Conservation (phyloP, 2,329 filamentous ascomycete species). For the Geosmithia putterillii region DNA sequence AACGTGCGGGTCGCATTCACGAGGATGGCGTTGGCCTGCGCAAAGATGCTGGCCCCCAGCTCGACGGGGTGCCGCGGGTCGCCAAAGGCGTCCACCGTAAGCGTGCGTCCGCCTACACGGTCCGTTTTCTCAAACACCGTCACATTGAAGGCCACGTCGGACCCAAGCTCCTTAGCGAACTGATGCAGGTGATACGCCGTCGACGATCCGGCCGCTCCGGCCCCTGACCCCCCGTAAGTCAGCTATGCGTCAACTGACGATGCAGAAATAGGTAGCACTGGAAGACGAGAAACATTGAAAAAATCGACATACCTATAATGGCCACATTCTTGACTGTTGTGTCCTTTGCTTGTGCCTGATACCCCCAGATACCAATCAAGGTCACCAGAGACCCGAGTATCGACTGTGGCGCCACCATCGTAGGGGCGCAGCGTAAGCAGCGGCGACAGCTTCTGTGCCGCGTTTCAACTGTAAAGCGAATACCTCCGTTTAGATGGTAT, state of each 20-base stretch:
- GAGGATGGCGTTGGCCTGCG: conserved; percentile 72
- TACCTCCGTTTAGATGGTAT: no score
- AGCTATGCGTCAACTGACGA: background rate
- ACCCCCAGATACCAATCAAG: background rate
- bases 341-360: background rate
- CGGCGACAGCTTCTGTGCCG: background rate
- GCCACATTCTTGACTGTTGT: conserved; percentile 10
- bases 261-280: background rate
- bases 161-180: conserved; percentile 43
- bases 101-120: conserved; percentile 74
- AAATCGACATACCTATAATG: conserved; percentile 12
- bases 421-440: background rate
- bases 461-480: no score
- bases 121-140: conserved; percentile 74
- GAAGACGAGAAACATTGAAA: background rate
- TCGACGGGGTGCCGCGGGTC: conserved; percentile 61
- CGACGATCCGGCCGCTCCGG: conserved; percentile 79
- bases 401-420: background rate
- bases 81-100: conserved; percentile 68
- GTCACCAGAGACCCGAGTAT: background rate
- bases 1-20: conserved; percentile 60
- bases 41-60: conserved; percentile 86
- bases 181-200: conserved; percentile 71
- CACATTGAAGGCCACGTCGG: conserved; percentile 56
- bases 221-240: conserved; percentile 41